Percentiles rank a stretch among this genome's conserved stretches.
These are phyloP conservation scores for Prosopis cineraria DNA, from an alignment of 306 rosid genomes.

Conservation along the genomic window DNA sequence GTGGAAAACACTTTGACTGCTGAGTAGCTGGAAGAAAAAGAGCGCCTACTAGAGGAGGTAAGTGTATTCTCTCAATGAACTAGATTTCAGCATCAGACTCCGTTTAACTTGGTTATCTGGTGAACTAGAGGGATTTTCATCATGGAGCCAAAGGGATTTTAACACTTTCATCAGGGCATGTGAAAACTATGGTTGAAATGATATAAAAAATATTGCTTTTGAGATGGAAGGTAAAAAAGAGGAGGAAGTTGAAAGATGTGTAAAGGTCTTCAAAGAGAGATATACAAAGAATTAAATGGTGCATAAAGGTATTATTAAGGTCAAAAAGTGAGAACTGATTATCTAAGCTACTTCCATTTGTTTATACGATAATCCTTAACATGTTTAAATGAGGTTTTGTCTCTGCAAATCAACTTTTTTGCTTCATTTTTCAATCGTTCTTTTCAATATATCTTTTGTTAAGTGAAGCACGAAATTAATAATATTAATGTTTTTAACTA, in stretches of 20 bases:
- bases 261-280: slow-evolving; percentile 83
- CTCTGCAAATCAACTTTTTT: slow-evolving; percentile 14
- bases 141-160: slow-evolving; percentile 97
- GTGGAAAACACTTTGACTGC: slow-evolving; percentile 94
- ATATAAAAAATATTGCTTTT: slow-evolving; percentile 75
- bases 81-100: slow-evolving; percentile 11
- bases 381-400: neutral
- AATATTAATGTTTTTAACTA: slow-evolving; percentile 3
- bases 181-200: slow-evolving; percentile 95
- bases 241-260: slow-evolving; percentile 96
- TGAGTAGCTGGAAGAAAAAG: slow-evolving; percentile 95
- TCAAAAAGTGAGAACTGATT: neutral
- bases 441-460: neutral
- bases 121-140: slow-evolving; percentile 79
- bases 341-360: neutral
- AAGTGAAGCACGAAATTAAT: slow-evolving; percentile 24
- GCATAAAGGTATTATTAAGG: slow-evolving; percentile 31
- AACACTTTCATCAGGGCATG: slow-evolving; percentile 97
- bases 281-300: slow-evolving; percentile 96
- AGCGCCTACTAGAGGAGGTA: slow-evolving; percentile 79
- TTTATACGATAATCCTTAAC: neutral
- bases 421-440: slow-evolving; percentile 3
- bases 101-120: slow-evolving; percentile 42
- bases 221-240: slow-evolving; percentile 98
- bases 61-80: slow-evolving; percentile 31